phyloP scores from a whole-genome alignment of 2,329 filamentous ascomycete species.

The Exserohilum turcica region DNA sequence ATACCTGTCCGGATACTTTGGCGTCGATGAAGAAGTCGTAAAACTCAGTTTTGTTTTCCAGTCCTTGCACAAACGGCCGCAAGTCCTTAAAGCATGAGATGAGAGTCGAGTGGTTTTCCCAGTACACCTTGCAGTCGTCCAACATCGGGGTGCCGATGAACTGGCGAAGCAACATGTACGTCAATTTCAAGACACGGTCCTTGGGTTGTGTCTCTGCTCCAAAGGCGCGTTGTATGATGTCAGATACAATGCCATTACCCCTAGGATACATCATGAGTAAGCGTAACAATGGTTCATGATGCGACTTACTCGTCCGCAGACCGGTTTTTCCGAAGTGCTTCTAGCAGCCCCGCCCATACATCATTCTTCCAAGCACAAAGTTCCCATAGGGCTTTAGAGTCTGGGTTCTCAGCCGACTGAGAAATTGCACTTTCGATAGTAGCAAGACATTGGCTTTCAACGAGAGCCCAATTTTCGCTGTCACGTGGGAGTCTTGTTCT shows the following conservation, averaged over 20 bases:
- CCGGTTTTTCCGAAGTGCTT: slow-evolving; percentile 16
- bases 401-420: not conserved
- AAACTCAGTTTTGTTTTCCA: slow-evolving; percentile 23
- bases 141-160: slow-evolving; percentile 15
- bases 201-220: slow-evolving; percentile 10
- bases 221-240: slow-evolving; percentile 20
- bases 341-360: slow-evolving; percentile 26
- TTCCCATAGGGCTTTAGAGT: slow-evolving; percentile 14
- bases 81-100: slow-evolving; percentile 40
- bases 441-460: slow-evolving; percentile 24
- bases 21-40: not conserved
- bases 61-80: slow-evolving; percentile 25
- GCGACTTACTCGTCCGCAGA: slow-evolving; percentile 17
- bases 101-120: slow-evolving; percentile 22
- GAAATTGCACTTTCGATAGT: slow-evolving; percentile 20
- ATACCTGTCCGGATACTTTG: not conserved
- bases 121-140: slow-evolving; percentile 31
- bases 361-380: slow-evolving; percentile 26
- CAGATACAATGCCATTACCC: slow-evolving; percentile 6
- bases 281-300: not conserved
- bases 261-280: slow-evolving; percentile 10
- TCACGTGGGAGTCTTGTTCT: slow-evolving; percentile 17
- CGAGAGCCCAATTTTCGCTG: slow-evolving; percentile 19
- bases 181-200: slow-evolving; percentile 23
- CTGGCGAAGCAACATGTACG: slow-evolving; percentile 20